These are phyloP conservation scores for Amaranthus tricolor DNA, from an alignment of 179 eudicot genomes.

Conservation along the genomic window DNA sequence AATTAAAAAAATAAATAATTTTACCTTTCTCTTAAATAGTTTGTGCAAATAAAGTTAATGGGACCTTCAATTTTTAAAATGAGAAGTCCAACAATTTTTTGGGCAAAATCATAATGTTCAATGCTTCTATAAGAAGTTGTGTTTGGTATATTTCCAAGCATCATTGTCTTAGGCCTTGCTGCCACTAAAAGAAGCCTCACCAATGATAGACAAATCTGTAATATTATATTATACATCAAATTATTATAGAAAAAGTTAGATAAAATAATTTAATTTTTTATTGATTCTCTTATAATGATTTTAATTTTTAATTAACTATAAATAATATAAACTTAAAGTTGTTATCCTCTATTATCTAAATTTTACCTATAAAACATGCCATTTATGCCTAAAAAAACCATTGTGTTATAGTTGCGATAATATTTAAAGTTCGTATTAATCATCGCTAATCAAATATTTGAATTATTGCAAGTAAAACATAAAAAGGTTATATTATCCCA, in stretches of 20 bases:
- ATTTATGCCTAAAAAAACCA: too few relatives aligned
- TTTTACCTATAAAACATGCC: too few relatives aligned
- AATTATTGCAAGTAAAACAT: too few relatives aligned
- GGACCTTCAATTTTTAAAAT: constrained; percentile 51
- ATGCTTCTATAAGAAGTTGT: constrained; percentile 38
- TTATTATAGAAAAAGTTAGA: too few relatives aligned
- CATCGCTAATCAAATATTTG: too few relatives aligned
- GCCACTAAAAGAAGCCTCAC: constrained; percentile 41
- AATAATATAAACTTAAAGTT: background rate
- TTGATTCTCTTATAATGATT: too few relatives aligned
- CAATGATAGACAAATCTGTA: constrained; percentile 42
- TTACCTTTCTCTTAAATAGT: constrained; percentile 57
- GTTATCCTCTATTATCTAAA: background rate
- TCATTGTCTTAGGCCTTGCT: constrained; percentile 54
- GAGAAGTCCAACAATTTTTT: constrained; percentile 39
- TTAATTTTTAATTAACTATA: too few relatives aligned
- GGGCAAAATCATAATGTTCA: constrained; percentile 42
- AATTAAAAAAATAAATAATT: background rate
- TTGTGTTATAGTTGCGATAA: too few relatives aligned
- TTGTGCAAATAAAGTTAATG: constrained; percentile 45
- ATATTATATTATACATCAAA: background rate
- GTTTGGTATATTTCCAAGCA: constrained; percentile 49
- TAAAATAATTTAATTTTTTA: too few relatives aligned
- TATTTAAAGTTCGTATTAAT: too few relatives aligned
- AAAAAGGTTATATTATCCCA: too few relatives aligned